Evolutionary conservation across 1,139 yeast species (phyloP), one percentile per base, ranked within the genome.

Genomic region (Taphrina communis): DNA sequence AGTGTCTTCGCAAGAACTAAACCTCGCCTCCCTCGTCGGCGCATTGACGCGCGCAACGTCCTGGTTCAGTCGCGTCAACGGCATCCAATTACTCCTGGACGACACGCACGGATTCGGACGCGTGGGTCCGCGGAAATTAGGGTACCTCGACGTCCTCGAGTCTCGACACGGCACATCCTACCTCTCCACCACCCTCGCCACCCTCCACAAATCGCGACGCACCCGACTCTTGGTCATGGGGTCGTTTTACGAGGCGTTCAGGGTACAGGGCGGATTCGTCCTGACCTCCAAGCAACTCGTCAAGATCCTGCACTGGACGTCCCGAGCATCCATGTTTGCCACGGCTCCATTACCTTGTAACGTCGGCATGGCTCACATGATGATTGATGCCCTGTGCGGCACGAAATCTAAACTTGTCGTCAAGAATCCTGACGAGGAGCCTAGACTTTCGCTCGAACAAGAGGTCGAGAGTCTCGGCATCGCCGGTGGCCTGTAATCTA

Each of bases 231-330:
- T 63, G 12, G 38, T 55, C 31, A 63, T 63, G 60, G 67, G 61
- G 2, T 63, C 67, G 14, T 63, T 63, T 39, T 44, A 55, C n/a
- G 61, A 63, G 21, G 53, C 67, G 17, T 63, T 63, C 46, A 36
- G 56, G 12, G n/a, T 63, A 12, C 67, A 63, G 36, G 67, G 67
- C 12, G 67, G 67, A 35, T 63, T 63, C 39, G 67, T 63, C 56
- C 42, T 63, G 31, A 55, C 61, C n/a, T 38, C 44, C 31, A 57
- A 63, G 56, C 51, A 53, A 21, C 38, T 55, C 39, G 59, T 55
- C 48, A 63, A 63, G 38, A 50, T 63, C 9, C 48, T 63, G 25
- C 67, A 63, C 25, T 63, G 67, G 67, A 63, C 67, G 11, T 63
- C 67, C 6, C 44, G 67, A 17, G 67, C 67, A 6, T 63, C 52